Percentiles rank a stretch among this genome's conserved stretches.
phyloP scores from a whole-genome alignment of 1,139 yeast species.

The Zygosaccharomyces sapae region DNA sequence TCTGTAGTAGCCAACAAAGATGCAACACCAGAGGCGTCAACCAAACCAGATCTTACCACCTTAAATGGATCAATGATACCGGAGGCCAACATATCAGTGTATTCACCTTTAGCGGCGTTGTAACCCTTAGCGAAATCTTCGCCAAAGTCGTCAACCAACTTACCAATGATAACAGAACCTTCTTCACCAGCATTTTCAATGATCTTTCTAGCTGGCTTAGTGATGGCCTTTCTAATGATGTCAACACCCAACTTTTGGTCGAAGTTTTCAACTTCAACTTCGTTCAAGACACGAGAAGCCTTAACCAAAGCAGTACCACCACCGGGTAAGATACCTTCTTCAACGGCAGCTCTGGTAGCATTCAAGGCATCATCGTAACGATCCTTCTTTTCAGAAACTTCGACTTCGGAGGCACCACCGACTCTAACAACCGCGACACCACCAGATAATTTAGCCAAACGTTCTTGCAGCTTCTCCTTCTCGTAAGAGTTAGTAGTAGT shows the following conservation, averaged over 20 bases:
- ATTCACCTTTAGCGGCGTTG: conserved; percentile 91
- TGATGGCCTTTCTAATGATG: conserved; percentile 90
- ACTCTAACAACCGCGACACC: conserved; percentile 99
- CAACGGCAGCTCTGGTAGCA: conserved; percentile 99
- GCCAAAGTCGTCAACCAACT: conserved; percentile 77
- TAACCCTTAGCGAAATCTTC: conserved; percentile 87
- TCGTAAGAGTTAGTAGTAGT: conserved; percentile 89
- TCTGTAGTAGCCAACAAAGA: conserved; percentile 97
- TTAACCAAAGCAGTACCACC: conserved; percentile 99
- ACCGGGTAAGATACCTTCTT: conserved; percentile 99
- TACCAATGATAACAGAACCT: conserved; percentile 96
- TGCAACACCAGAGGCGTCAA: conserved; percentile 98
- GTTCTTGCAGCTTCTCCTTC: conserved; percentile 95
- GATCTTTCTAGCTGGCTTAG: conserved; percentile 95
- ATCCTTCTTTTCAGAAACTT: conserved; percentile 99
- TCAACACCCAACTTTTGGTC: conserved; percentile 98
- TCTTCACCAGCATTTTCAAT: conserved; percentile 99
- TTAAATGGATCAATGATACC: conserved; percentile 99
- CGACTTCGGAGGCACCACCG: conserved; percentile 98
- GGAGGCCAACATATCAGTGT: conserved; percentile 92
- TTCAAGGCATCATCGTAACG: conserved; percentile 98
- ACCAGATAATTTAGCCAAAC: conserved; percentile 96
- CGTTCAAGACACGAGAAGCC: conserved; percentile 81
- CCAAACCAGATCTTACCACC: conserved; percentile 95
- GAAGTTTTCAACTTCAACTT: conserved; percentile 80